A percentile compares a stretch with the other conserved stretches of the same genome.
These are phyloP conservation scores for Beta lomatogona DNA, from an alignment of 179 eudicot species.

Conservation along the genomic window DNA sequence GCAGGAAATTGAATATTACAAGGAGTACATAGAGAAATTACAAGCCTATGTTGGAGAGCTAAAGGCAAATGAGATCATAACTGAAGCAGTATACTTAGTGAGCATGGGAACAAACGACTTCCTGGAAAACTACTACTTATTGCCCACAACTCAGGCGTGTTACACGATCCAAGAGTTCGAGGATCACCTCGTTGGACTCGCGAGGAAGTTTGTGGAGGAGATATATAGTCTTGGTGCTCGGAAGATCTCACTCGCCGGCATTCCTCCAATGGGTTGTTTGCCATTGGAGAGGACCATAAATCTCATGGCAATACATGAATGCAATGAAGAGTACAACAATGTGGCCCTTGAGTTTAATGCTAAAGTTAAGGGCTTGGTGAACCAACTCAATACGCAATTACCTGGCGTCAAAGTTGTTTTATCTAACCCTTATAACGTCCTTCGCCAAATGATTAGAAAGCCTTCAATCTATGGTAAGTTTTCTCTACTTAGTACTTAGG, in stretches of 20 bases:
- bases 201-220: conserved; percentile 37
- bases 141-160: conserved; percentile 34
- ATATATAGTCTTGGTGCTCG: conserved; percentile 62
- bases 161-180: conserved; percentile 52
- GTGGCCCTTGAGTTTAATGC: conserved; percentile 56
- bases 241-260: conserved; percentile 54
- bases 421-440: conserved; percentile 50
- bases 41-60: conserved; percentile 42
- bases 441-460: conserved; percentile 37
- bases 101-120: conserved; percentile 84
- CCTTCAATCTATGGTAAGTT: conserved; percentile 58
- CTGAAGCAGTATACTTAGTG: conserved; percentile 48
- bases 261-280: conserved; percentile 75
- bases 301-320: conserved; percentile 31
- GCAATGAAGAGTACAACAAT: conserved; percentile 56
- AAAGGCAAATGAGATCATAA: conserved; percentile 45
- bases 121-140: conserved; percentile 64
- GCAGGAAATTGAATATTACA: conserved; percentile 68
- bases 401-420: conserved; percentile 46
- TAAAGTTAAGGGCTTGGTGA: conserved; percentile 46
- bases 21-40: conserved; percentile 57
- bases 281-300: conserved; percentile 69
- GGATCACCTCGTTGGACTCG: conserved; percentile 45
- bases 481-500: neutral
- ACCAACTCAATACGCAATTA: conserved; percentile 47